Evolutionary conservation across 1,139 yeast genomes (phyloP).

Genomic region (Geotrichum cucujoidarum): DNA sequence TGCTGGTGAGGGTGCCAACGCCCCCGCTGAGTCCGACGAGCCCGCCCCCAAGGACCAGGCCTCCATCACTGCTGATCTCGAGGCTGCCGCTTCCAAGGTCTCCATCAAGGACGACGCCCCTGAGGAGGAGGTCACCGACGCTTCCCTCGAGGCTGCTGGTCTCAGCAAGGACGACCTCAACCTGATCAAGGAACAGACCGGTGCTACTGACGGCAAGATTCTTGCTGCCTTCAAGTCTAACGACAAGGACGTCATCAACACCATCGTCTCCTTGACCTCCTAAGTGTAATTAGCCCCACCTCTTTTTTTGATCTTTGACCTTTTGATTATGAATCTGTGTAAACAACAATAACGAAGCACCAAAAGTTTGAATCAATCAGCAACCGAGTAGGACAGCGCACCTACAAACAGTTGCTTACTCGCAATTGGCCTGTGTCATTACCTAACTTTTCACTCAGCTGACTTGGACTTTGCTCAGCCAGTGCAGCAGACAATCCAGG

Average conservation of each 20-base stretch:
- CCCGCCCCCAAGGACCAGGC: slow-evolving; percentile 57
- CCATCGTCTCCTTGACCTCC: slow-evolving; percentile 72
- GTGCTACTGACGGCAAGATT: slow-evolving; percentile 83
- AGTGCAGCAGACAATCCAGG: too few relatives aligned
- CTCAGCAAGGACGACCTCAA: slow-evolving; percentile 73
- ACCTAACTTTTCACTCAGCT: too few relatives aligned
- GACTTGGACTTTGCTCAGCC: too few relatives aligned
- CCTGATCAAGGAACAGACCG: slow-evolving; percentile 84
- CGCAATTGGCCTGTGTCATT: too few relatives aligned
- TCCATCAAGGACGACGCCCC: slow-evolving; percentile 28
- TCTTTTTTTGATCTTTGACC: neutral
- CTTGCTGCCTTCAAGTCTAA: slow-evolving; percentile 83
- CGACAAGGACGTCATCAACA: slow-evolving; percentile 92
- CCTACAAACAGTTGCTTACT: neutral
- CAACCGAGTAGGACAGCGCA: neutral
- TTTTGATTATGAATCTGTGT: neutral
- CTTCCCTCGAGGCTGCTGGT: slow-evolving; percentile 73
- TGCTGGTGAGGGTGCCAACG: slow-evolving; percentile 35
- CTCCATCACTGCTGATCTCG: slow-evolving; percentile 84
- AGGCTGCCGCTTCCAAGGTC: slow-evolving; percentile 62
- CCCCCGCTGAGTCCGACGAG: slow-evolving; percentile 48
- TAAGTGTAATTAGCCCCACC: slow-evolving; percentile 20
- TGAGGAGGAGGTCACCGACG: slow-evolving; percentile 55
- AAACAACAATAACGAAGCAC: neutral
- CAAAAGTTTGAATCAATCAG: too few relatives aligned